Evolutionary conservation across 148 eudicot genomes (phyloP), one percentile per base, ranked within the genome.

Genomic region (Bassia scoparia): DNA sequence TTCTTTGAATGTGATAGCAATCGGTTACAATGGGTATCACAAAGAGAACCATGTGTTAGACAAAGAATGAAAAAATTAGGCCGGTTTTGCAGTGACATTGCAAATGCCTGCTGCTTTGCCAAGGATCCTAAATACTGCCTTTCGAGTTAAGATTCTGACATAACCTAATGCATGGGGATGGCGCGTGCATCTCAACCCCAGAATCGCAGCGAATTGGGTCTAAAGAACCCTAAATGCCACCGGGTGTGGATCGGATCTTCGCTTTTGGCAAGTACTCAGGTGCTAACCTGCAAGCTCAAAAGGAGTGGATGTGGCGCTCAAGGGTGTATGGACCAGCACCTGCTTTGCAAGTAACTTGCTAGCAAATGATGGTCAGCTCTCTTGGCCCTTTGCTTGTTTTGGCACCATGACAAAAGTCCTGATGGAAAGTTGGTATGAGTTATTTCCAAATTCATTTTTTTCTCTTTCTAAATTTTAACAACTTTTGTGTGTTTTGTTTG

Each of bases 131-230:
- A 86, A 73, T 73, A 65, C 83, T 33, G 83, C 83, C 14, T 69
- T 81, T 13, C n/a, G 89, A 86, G 72, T 81, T 86, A 0, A 80
- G 11, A 58, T 86, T 7, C 79, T 35, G 86, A 83, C 72, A 76
- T 82, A 12, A 67, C 44, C 50, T 63, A 15, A 49, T 9, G 65
- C 74, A 38, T n/a, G 77, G 73, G 64, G 69, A 50, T 6, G 69
- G 68, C 38, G 73, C 60, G 18, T 75, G 38, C 27, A 78, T 86
- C 48, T 79, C 85, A 5, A 21, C 86, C 18, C 27, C 71, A 20
- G 85, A 86, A 74, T 86, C 13, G 81, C 85, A 71, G 12, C 67
- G 46, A 13, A 74, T 83, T 7, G 77, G 79, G 64, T 61, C 78
- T n/a, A 1, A 72, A 75, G 59, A 81, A 78, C 74, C 85, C 85